A percentile compares a stretch with the other conserved stretches of the same genome.
Evolutionary conservation across 352 stramenopile genomes (phyloP).

Genomic region (Synura sp.): DNA sequence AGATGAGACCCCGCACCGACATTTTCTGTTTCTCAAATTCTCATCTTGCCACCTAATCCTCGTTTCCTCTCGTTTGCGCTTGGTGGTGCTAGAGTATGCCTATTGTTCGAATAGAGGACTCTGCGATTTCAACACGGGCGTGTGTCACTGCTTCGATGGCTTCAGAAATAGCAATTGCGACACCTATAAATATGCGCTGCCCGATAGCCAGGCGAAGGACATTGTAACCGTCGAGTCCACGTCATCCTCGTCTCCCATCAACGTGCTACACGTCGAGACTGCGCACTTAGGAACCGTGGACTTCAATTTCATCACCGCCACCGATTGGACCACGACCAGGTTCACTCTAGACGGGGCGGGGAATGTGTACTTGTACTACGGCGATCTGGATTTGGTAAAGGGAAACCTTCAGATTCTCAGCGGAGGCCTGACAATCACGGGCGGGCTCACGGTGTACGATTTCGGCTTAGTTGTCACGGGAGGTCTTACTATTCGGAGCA

Average conservation of each 20-base stretch:
- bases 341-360: not conserved
- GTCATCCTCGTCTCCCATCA: not conserved
- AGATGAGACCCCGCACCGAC: not conserved
- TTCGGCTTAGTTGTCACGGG: not conserved
- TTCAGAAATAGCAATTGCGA: slow-evolving; percentile 51
- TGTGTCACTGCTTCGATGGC: slow-evolving; percentile 52
- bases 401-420: not conserved
- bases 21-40: not conserved
- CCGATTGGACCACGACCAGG: not conserved
- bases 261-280: not conserved
- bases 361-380: slow-evolving; percentile 9
- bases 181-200: slow-evolving; percentile 41
- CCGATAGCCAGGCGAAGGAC: not conserved
- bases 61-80: too few relatives aligned
- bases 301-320: not conserved
- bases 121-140: slow-evolving; percentile 50
- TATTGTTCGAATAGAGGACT: slow-evolving; percentile 52
- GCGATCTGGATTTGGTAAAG: not conserved
- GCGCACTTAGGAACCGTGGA: not conserved
- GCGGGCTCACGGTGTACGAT: not conserved
- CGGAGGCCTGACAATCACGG: not conserved
- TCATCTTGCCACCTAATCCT: not conserved
- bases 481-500: not conserved
- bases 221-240: not conserved
- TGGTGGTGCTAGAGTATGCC: slow-evolving; percentile 45